Conservation (phyloP, 2,329 filamentous ascomycete species). For the Phoma herbarum region DNA sequence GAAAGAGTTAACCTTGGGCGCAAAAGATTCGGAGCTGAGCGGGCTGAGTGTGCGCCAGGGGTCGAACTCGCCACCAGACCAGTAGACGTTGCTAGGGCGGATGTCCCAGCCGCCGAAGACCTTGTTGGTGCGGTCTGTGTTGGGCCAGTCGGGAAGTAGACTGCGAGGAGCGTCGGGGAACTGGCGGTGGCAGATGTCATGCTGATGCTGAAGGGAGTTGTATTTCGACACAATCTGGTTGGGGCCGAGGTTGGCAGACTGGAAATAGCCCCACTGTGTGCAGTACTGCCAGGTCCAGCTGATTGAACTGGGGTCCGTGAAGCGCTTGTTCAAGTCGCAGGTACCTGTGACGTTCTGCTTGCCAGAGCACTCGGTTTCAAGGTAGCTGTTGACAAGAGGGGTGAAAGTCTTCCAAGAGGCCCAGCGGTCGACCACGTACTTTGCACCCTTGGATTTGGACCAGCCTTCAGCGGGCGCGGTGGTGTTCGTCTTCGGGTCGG, state of each 20-base stretch:
- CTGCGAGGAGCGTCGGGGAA: slow-evolving; percentile 55
- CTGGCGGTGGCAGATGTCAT: slow-evolving; percentile 58
- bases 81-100: slow-evolving; percentile 62
- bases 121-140: slow-evolving; percentile 52
- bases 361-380: slow-evolving; percentile 54
- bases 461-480: slow-evolving; percentile 54
- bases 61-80: slow-evolving; percentile 61
- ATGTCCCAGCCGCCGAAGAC: slow-evolving; percentile 62
- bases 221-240: slow-evolving; percentile 59
- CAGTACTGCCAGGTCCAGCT: slow-evolving; percentile 64
- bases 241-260: slow-evolving; percentile 58
- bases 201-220: slow-evolving; percentile 56
- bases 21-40: slow-evolving; percentile 53
- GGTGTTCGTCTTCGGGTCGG: slow-evolving; percentile 50
- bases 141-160: slow-evolving; percentile 55
- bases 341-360: slow-evolving; percentile 32
- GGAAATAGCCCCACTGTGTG: slow-evolving; percentile 61
- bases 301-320: slow-evolving; percentile 51
- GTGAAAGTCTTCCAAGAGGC: slow-evolving; percentile 53
- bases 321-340: slow-evolving; percentile 52
- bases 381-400: slow-evolving; percentile 50
- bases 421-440: slow-evolving; percentile 55
- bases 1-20: slow-evolving; percentile 53
- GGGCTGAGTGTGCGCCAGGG: slow-evolving; percentile 61
- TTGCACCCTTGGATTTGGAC: slow-evolving; percentile 52